Evolutionary conservation across 73 alveolate genomes (phyloP).

Genomic region (Halteria grandinella): DNA sequence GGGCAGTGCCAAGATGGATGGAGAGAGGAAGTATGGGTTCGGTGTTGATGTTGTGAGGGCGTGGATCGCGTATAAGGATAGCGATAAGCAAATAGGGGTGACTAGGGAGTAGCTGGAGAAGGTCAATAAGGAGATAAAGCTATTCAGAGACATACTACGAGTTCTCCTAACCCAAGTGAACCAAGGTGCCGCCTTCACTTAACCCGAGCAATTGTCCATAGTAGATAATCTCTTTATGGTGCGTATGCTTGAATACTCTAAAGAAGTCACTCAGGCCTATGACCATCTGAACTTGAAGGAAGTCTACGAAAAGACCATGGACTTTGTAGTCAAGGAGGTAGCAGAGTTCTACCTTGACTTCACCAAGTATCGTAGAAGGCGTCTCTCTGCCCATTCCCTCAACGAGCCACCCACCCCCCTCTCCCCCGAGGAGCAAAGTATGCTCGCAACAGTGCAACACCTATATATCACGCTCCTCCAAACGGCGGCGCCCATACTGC

Average conservation of each 20-base stretch:
- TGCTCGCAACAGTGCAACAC: too few species aligned
- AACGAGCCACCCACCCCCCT: too few species aligned
- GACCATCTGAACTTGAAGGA: not conserved
- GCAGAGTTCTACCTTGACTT: conserved; percentile 16
- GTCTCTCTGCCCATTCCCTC: not conserved
- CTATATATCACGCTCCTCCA: conserved; percentile 15
- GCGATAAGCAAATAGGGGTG: conserved; percentile 27
- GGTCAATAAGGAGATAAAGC: conserved; percentile 41
- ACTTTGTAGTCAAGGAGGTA: conserved; percentile 13
- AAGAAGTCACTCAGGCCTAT: not conserved
- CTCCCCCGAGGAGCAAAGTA: too few species aligned
- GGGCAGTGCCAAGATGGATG: conserved; percentile 66
- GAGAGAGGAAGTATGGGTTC: conserved; percentile 70
- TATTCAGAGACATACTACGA: conserved; percentile 42
- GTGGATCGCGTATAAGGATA: conserved; percentile 64
- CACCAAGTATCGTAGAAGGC: conserved; percentile 2
- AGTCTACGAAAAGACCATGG: conserved; percentile 9
- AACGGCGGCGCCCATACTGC: conserved; percentile 44
- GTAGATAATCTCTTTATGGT: conserved; percentile 35
- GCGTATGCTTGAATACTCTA: not conserved
- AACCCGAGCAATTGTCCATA: not conserved
- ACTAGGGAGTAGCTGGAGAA: conserved; percentile 5
- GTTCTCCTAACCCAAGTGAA: too few species aligned
- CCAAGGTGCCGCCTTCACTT: too few species aligned
- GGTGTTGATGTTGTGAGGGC: conserved; percentile 88